phyloP scores from a whole-genome alignment of 192 early-diverging fungal species.

The Phycomyces nitens region DNA sequence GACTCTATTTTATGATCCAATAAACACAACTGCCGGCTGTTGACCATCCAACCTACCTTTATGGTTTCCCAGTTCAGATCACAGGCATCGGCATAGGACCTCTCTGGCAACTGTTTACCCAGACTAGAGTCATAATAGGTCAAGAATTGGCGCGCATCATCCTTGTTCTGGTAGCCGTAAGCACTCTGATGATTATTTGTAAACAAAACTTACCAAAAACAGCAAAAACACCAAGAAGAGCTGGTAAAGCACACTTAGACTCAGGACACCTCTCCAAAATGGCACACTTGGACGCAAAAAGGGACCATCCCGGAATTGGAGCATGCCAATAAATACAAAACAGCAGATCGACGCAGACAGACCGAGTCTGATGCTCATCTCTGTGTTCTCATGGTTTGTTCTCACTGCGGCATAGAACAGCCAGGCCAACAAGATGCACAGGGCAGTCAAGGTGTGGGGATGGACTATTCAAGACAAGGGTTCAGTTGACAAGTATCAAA shows the following conservation, averaged over 20 bases:
- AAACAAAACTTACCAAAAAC: slow-evolving; percentile 67
- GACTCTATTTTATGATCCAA: slow-evolving; percentile 52
- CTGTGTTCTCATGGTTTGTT: slow-evolving; percentile 48
- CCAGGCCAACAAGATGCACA: slow-evolving; percentile 41
- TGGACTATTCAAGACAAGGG: slow-evolving; percentile 36
- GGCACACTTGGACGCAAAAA: slow-evolving; percentile 92
- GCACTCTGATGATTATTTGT: neutral
- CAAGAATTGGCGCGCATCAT: slow-evolving; percentile 78
- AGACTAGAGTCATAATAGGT: slow-evolving; percentile 75
- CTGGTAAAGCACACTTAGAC: slow-evolving; percentile 83
- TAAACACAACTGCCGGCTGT: neutral
- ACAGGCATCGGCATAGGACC: slow-evolving; percentile 88
- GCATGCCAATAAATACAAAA: slow-evolving; percentile 81
- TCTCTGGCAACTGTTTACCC: slow-evolving; percentile 83
- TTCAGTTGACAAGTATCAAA: too few relatives aligned
- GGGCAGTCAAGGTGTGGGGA: slow-evolving; percentile 53
- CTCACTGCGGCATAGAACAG: slow-evolving; percentile 55
- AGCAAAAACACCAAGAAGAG: slow-evolving; percentile 85
- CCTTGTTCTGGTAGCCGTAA: slow-evolving; percentile 66
- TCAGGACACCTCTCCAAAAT: slow-evolving; percentile 87
- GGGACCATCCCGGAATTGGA: slow-evolving; percentile 91
- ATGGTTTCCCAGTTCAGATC: slow-evolving; percentile 74
- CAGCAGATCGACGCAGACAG: slow-evolving; percentile 41
- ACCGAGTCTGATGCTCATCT: slow-evolving; percentile 53
- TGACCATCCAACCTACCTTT: slow-evolving; percentile 47